These are phyloP conservation scores for Trichoderma virens DNA, from an alignment of 495 filamentous ascomycete genomes.

Conservation along the genomic window DNA sequence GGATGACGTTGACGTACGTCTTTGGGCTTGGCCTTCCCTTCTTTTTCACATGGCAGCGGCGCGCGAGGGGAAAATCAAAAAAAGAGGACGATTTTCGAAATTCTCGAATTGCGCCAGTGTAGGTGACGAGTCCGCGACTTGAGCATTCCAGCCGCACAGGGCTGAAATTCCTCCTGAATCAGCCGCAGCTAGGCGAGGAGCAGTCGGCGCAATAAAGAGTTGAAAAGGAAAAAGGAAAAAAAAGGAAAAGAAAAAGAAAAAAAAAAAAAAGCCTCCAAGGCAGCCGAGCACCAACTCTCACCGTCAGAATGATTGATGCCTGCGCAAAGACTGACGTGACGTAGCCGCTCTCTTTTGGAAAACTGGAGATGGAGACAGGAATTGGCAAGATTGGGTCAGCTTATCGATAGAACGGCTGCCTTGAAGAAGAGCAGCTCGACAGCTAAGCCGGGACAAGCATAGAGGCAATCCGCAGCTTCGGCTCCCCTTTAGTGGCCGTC, in stretches of 20 bases:
- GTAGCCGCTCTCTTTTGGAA: no score
- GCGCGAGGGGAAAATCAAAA: not conserved
- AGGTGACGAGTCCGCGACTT: not conserved
- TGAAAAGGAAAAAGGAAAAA: not conserved
- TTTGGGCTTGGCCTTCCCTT: not conserved
- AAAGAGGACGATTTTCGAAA: no score
- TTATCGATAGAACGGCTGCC: conserved; percentile 5
- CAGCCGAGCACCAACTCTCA: not conserved
- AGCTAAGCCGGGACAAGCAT: not conserved
- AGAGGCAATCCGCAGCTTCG: not conserved
- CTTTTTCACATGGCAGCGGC: conserved; percentile 5
- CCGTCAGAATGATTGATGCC: not conserved
- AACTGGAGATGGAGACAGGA: no score
- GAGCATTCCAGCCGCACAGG: not conserved
- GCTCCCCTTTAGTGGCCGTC: conserved; percentile 2
- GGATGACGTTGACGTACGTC: conserved; percentile 6
- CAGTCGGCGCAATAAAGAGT: no score
- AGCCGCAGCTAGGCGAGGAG: not conserved
- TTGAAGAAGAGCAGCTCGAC: not conserved
- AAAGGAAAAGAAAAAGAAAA: not conserved
- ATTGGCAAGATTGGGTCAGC: not conserved
- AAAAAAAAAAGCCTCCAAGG: not conserved
- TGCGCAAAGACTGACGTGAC: not conserved
- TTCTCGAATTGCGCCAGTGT: no score
- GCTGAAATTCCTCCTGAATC: not conserved